Base-by-base conservation (phyloP, 164 flowering plant species). In the Berberis vulgaris region DNA sequence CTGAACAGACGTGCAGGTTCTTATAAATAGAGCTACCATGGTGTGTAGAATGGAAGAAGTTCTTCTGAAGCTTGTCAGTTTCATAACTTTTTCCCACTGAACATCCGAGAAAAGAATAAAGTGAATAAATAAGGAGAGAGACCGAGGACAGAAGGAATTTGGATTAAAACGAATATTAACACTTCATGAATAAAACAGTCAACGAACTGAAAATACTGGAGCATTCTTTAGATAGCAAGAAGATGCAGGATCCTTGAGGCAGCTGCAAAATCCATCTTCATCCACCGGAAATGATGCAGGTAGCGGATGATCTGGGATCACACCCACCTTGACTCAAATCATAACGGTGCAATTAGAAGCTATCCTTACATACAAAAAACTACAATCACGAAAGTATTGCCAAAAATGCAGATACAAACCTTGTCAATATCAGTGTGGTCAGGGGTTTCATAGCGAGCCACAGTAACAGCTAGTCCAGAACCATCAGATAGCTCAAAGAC, bases 391-490 rank as follows among this genome's bases (percentile, higher is more conserved):
- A 43, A 40, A 13, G 46, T 41, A 58, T 9, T 13, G 0, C 3
- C 3, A 38, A 6, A 44, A 42, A 40, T 50, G 70, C 8, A 41
- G 49, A 47, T 42, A 57, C 26, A 58, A 72, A 88, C 99, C 97
- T 95, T 95, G 79, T 95, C 86, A 54, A 95, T 94, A 67, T 94
- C 97, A 57, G 66, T 87, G 80, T 89, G 99, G 68, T 87, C 85
- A 58, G 99, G 99, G 44, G 99, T 94, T 74, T 94, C 96, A 72
- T 95, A 95, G 60, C 97, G 97, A 77, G 99, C 99, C 57, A 95
- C 97, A 5, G 99, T 95, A 62, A 95, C 92, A 43, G 85, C 97
- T 80, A 95, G 67, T 55, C 97, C 99, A 59, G 99, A 95, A 63
- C 99, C 99, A 81, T 95, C 99, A 42, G 97, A 89, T 43, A 95